Evolutionary conservation across 2,329 filamentous ascomycete species (phyloP).

Genomic region (Diaporthe vexans): DNA sequence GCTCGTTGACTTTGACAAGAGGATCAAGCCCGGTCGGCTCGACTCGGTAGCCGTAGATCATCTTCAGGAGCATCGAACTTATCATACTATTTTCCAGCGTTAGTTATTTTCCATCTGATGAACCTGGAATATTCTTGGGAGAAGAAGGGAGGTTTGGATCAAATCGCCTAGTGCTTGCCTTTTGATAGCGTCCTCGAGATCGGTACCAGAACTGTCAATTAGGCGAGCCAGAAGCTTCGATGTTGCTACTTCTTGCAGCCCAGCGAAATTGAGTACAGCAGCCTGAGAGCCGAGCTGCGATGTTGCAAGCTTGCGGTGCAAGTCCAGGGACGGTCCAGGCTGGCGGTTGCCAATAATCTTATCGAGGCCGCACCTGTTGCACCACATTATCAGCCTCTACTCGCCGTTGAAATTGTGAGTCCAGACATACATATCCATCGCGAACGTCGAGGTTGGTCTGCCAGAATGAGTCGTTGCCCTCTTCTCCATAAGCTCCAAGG

Average conservation of each 20-base stretch:
- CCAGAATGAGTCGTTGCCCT: slow-evolving; percentile 16
- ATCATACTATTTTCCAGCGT: slow-evolving; percentile 24
- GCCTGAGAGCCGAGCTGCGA: slow-evolving; percentile 17
- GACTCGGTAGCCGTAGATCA: slow-evolving; percentile 49
- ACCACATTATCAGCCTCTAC: background rate
- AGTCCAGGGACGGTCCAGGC: background rate
- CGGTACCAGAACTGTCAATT: background rate
- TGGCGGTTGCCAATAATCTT: background rate
- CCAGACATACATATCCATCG: slow-evolving; percentile 13
- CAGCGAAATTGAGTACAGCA: background rate
- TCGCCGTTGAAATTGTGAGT: too few relatives aligned
- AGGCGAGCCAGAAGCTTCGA: background rate
- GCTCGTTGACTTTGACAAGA: slow-evolving; percentile 44
- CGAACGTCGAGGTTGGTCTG: slow-evolving; percentile 30
- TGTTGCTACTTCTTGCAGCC: background rate
- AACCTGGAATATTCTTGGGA: rapidly evolving
- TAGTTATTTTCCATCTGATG: background rate
- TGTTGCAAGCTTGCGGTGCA: slow-evolving; percentile 17
- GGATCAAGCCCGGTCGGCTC: slow-evolving; percentile 45
- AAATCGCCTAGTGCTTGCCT: background rate
- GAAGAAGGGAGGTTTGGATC: background rate
- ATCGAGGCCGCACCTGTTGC: slow-evolving; percentile 12
- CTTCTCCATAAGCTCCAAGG: slow-evolving; percentile 24
- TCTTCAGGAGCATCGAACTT: slow-evolving; percentile 47
- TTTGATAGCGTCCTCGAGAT: background rate